Evolutionary conservation across 805 yeast genomes (phyloP).

Genomic region (Kodamaea laetipori): DNA sequence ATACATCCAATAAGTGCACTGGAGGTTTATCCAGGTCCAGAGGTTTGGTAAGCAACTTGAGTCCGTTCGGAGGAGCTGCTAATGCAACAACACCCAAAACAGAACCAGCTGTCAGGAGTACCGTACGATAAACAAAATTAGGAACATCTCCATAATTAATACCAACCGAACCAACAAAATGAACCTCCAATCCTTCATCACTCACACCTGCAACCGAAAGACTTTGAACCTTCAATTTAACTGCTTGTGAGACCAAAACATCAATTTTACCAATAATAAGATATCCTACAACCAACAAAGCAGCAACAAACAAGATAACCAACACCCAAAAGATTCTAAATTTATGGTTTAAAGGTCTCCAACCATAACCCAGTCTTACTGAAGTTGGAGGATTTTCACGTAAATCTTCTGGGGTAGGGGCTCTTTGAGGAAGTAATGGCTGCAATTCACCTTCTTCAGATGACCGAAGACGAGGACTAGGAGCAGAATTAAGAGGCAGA

Average conservation of each 20-base stretch:
- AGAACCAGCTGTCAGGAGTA: conserved; percentile 24
- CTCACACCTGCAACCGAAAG: conserved; percentile 25
- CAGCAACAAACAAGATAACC: not conserved
- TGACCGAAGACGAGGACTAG: not conserved
- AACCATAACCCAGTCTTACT: not conserved
- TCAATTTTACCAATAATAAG: not conserved
- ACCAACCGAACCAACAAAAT: conserved; percentile 27
- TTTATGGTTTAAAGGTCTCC: not conserved
- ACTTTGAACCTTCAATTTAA: conserved; percentile 3
- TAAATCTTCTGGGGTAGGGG: conserved; percentile 3
- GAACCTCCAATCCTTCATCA: conserved; percentile 31
- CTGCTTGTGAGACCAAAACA: not conserved
- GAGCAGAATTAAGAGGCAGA: not conserved
- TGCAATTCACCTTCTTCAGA: conserved; percentile 2
- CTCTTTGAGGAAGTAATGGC: conserved; percentile 7
- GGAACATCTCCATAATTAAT: conserved; percentile 31
- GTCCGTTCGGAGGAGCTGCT: conserved; percentile 19
- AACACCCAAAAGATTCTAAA: not conserved
- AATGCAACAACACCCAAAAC: conserved; percentile 28
- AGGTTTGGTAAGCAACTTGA: conserved; percentile 23
- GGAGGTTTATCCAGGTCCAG: conserved; percentile 13
- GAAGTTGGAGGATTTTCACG: not conserved
- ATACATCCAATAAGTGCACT: conserved; percentile 27
- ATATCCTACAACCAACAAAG: not conserved
- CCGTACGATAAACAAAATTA: conserved; percentile 22